Evolutionary conservation across 2,329 filamentous ascomycete species (phyloP).

Genomic region (Trichoderma polysporum): DNA sequence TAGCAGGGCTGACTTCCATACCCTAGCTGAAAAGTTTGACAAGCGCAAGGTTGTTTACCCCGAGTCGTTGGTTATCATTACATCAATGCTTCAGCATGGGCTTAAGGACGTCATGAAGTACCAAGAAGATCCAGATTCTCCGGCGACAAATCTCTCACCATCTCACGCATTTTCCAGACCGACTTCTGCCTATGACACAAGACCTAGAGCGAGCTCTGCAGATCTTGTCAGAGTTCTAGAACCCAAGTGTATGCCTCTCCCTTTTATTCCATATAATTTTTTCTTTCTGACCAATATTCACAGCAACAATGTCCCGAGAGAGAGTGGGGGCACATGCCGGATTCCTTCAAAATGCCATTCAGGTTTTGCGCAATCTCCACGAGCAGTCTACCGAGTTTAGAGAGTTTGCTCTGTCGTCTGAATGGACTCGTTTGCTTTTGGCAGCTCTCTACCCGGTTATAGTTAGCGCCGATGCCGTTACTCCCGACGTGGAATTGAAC

Average conservation of each 20-base stretch:
- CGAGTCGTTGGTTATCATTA: conserved; percentile 76
- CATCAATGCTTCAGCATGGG: conserved; percentile 83
- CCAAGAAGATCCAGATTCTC: conserved; percentile 60
- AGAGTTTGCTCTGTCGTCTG: conserved; percentile 77
- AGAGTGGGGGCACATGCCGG: conserved; percentile 53
- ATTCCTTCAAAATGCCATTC: conserved; percentile 72
- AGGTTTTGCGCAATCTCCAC: conserved; percentile 78
- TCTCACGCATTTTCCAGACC: conserved; percentile 3
- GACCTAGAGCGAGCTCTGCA: conserved; percentile 60
- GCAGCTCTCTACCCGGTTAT: conserved; percentile 82
- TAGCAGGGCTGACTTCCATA: conserved; percentile 70
- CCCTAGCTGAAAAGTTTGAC: conserved; percentile 71
- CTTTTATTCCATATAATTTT: too few relatives aligned
- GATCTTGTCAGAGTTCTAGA: conserved; percentile 62
- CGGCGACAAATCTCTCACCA: conserved; percentile 30
- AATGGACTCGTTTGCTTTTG: conserved; percentile 78
- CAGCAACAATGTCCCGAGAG: conserved; percentile 39
- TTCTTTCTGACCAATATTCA: conserved; percentile 26
- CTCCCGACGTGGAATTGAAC: conserved; percentile 81
- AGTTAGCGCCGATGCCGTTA: conserved; percentile 80
- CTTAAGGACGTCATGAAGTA: conserved; percentile 68
- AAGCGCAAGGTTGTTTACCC: conserved; percentile 68
- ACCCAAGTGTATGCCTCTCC: conserved; percentile 46
- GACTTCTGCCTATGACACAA: conserved; percentile 24
- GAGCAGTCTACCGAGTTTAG: conserved; percentile 73